Base-by-base conservation (phyloP, 345 rosid genomes). In the Ceriops tagal region DNA sequence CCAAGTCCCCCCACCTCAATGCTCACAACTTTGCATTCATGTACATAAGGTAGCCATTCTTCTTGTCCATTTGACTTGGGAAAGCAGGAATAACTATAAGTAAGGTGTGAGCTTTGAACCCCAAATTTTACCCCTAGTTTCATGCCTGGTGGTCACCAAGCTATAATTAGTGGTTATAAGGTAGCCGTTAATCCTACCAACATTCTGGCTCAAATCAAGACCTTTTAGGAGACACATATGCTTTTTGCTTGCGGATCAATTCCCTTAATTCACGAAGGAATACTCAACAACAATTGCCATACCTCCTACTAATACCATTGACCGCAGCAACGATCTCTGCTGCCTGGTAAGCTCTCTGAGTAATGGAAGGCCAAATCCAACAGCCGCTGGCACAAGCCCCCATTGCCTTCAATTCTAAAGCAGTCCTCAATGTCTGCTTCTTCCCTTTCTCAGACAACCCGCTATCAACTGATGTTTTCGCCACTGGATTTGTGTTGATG, bases 331-430 rank as follows among this genome's bases (percentile, higher is more conserved):
- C 86, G 67, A 91, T 85, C 78, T 93, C 98, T 27, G 93, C 97
- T 62, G 98, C 91, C 66, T 93, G 96, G 73, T 93, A 93, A 77
- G 98, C 92, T 81, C 97, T 86, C 75, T 93, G 98, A 28, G 98
- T 89, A 22, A 93, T 91, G 39, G 98, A 93, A 81, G 98, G 96
- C 97, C 98, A 93, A 65, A 93, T 90, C 97, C 98, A 93, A 73
- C 98, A 93, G 67, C 79, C 85, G 15, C 63, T 72, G 19, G 88
- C 92, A 71, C 97, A 91, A n/a, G 93, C 97, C 58, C 89, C 96
- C 86, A 84, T 73, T 32, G 80, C 78, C 75, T 88, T 84, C 80
- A 93, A 83, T 59, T 85, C 77, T 11, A 80, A 80, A 68, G 98
- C 97, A 62, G 96, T 85, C 65, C 70, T 83, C 63, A 86, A 71